Percentiles rank a stretch among this genome's conserved stretches.
These are phyloP conservation scores for Citrus reticulata DNA, from an alignment of 345 rosid species.

Conservation along the genomic window DNA sequence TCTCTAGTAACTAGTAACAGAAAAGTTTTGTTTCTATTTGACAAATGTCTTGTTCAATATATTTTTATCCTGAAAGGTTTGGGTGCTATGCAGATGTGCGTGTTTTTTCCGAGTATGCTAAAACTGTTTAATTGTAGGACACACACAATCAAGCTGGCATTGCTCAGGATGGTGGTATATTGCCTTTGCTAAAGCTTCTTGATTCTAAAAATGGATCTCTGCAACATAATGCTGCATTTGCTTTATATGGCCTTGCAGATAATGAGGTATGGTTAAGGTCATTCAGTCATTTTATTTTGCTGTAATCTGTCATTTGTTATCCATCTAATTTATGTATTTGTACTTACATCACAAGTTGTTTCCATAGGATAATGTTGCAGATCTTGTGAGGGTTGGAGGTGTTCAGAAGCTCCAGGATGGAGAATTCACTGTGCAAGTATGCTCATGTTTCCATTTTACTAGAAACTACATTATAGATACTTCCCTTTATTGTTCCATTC, in stretches of 20 bases:
- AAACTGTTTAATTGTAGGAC: slow-evolving; percentile 37
- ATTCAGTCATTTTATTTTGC: not conserved
- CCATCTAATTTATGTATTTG: not conserved
- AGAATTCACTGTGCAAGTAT: slow-evolving; percentile 53
- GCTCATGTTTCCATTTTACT: slow-evolving; percentile 4
- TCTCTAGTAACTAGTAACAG: not conserved
- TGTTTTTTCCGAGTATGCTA: not conserved
- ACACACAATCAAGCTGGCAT: slow-evolving; percentile 85
- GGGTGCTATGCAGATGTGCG: not conserved
- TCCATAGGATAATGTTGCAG: slow-evolving; percentile 59
- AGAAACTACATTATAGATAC: not conserved
- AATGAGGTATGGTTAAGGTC: slow-evolving; percentile 50
- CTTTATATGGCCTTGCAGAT: slow-evolving; percentile 73
- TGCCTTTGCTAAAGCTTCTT: slow-evolving; percentile 53
- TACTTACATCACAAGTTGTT: not conserved
- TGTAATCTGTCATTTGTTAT: not conserved
- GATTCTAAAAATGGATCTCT: slow-evolving; percentile 51
- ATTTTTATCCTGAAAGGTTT: not conserved
- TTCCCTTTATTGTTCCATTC: not conserved
- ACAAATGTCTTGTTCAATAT: not conserved
- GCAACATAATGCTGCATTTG: slow-evolving; percentile 79
- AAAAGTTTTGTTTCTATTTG: not conserved
- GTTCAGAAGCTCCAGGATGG: slow-evolving; percentile 67
- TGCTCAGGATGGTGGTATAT: slow-evolving; percentile 59
- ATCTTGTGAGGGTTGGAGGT: slow-evolving; percentile 53